Evolutionary conservation across 1,284 basidiomycete species (phyloP).

Genomic region (Malassezia vespertilionis): DNA sequence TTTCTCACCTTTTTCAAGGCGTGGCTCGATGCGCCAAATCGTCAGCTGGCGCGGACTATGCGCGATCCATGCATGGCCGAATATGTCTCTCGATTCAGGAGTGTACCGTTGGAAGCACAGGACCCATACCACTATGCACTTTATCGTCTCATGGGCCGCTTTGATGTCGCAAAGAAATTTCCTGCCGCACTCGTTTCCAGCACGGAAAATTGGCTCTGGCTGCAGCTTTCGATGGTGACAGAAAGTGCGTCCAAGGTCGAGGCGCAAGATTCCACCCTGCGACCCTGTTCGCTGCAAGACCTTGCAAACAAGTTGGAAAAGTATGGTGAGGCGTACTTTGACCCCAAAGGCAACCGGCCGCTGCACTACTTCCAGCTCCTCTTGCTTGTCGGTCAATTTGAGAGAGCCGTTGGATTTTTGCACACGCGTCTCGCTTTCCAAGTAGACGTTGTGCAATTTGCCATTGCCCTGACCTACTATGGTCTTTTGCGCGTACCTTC

Average conservation of each 20-base stretch:
- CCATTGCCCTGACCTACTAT: conserved; percentile 83
- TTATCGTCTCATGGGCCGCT: conserved; percentile 86
- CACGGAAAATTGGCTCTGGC: conserved; percentile 97
- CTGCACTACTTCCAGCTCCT: conserved; percentile 77
- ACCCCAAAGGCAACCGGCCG: conserved; percentile 59
- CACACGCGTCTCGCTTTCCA: conserved; percentile 80
- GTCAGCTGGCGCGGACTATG: conserved; percentile 23
- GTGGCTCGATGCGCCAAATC: conserved; percentile 59
- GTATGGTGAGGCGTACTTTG: conserved; percentile 75
- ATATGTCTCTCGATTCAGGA: conserved; percentile 74
- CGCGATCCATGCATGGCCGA: conserved; percentile 74
- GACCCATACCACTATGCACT: conserved; percentile 93
- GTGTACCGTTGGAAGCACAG: conserved; percentile 49
- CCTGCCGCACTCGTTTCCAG: conserved; percentile 75
- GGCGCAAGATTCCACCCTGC: conserved; percentile 37
- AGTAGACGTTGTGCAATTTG: conserved; percentile 87
- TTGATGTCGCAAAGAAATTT: conserved; percentile 71
- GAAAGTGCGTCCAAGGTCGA: conserved; percentile 45
- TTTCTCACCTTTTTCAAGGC: conserved; percentile 75
- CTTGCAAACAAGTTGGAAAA: conserved; percentile 67
- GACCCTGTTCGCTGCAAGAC: conserved; percentile 62
- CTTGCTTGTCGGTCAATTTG: conserved; percentile 85
- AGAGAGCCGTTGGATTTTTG: conserved; percentile 79
- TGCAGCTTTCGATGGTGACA: conserved; percentile 69
- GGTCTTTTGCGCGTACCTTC: conserved; percentile 76